A percentile compares a stretch with the other conserved stretches of the same genome.
These are phyloP conservation scores for Prunus mira DNA, from an alignment of 306 rosid genomes.

Conservation along the genomic window DNA sequence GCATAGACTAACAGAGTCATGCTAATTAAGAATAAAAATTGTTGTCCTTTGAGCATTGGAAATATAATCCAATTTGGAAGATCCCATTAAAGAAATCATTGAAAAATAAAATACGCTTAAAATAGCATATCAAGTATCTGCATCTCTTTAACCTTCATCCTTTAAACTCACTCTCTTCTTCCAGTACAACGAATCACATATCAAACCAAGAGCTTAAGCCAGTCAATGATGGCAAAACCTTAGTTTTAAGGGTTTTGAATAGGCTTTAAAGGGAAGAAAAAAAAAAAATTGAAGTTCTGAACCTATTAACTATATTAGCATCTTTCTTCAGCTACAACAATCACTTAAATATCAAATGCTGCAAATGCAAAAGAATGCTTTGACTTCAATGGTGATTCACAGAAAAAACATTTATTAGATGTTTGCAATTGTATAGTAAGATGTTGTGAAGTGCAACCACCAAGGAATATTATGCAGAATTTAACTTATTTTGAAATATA, in stretches of 20 bases:
- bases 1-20: neutral
- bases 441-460: constrained; percentile 2
- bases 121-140: no score
- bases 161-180: neutral
- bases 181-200: neutral
- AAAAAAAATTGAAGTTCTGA: neutral
- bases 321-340: neutral
- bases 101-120: no score
- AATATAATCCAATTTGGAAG: neutral
- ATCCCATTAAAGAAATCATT: neutral
- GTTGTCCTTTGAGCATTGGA: neutral
- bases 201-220: constrained; percentile 1
- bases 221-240: neutral
- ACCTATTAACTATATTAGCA: neutral
- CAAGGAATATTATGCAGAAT: neutral
- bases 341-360: neutral
- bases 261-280: neutral
- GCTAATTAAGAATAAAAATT: neutral
- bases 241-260: no score
- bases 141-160: neutral
- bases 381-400: neutral
- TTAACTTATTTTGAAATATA: neutral
- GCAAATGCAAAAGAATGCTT: neutral
- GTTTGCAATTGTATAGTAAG: neutral
- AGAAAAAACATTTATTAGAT: neutral